These are phyloP conservation scores for Echinosophora koreensis DNA, from an alignment of 306 rosid species.

Conservation along the genomic window DNA sequence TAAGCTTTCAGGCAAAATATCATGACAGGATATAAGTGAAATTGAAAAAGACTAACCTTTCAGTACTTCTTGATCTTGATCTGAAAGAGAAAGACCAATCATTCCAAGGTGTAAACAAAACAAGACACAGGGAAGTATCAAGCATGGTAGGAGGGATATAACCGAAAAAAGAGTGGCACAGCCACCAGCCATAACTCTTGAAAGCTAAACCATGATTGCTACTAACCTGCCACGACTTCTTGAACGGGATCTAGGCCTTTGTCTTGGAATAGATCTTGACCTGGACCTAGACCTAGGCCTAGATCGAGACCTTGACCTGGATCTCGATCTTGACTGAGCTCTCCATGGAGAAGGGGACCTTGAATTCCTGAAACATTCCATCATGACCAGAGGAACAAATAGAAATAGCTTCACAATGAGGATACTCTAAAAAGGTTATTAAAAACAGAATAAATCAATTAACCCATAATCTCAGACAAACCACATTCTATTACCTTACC, in stretches of 20 bases:
- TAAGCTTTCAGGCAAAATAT: background rate
- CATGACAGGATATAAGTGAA: background rate
- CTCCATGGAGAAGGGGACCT: constrained; percentile 84
- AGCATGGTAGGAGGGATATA: constrained; percentile 6
- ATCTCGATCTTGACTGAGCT: constrained; percentile 73
- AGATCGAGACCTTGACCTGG: constrained; percentile 65
- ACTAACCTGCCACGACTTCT: constrained; percentile 95
- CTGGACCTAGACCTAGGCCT: constrained; percentile 64
- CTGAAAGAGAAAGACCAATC: constrained; percentile 51
- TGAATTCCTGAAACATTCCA: constrained; percentile 63
- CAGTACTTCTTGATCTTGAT: constrained; percentile 88
- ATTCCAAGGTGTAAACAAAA: constrained; percentile 1
- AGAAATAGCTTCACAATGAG: background rate
- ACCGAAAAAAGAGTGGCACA: background rate
- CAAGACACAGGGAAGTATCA: constrained; percentile 21
- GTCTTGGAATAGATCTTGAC: constrained; percentile 69
- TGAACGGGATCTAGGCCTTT: constrained; percentile 71
- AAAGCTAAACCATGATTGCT: constrained; percentile 24
- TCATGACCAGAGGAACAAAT: background rate
- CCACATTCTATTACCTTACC: background rate
- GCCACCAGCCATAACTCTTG: background rate
- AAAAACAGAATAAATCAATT: background rate
- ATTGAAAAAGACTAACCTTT: constrained; percentile 61
- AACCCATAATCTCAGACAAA: background rate
- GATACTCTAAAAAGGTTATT: background rate